These are phyloP conservation scores for Astrocystis sublimbata DNA, from an alignment of 495 filamentous ascomycete species.

Conservation along the genomic window DNA sequence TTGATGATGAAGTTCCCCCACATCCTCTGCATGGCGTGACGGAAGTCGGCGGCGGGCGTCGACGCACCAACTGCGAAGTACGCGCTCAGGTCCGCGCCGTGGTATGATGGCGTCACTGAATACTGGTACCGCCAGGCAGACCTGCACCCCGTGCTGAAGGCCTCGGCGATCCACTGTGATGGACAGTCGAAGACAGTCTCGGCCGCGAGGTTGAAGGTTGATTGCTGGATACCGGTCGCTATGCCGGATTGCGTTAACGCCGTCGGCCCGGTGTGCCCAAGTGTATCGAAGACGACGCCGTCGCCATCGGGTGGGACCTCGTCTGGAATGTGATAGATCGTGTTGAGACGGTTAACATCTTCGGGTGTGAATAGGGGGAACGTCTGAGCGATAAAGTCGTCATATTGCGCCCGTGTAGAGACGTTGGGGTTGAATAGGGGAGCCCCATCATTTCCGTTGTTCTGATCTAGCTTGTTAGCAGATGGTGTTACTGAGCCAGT, in stretches of 20 bases:
- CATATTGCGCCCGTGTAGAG: conserved; percentile 19
- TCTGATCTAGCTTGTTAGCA: conserved; percentile 11
- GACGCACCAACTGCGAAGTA: conserved; percentile 48
- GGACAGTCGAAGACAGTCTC: conserved; percentile 65
- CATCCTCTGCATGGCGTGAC: conserved; percentile 38
- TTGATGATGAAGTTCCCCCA: conserved; percentile 59
- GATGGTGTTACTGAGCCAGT: too few species aligned
- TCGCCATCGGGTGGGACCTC: not conserved
- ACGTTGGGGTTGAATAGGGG: conserved; percentile 26
- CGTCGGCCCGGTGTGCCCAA: conserved; percentile 23
- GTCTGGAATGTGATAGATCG: not conserved
- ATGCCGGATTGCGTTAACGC: conserved; percentile 27
- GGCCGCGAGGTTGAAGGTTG: conserved; percentile 56
- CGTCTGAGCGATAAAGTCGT: conserved; percentile 20
- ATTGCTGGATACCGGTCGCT: conserved; percentile 26
- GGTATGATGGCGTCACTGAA: conserved; percentile 58
- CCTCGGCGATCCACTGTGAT: conserved; percentile 63
- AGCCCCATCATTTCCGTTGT: conserved; percentile 34
- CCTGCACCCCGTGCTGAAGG: conserved; percentile 43
- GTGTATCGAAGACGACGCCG: conserved; percentile 16
- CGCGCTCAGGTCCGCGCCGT: conserved; percentile 54
- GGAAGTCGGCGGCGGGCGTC: conserved; percentile 32
- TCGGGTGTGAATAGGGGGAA: conserved; percentile 22
- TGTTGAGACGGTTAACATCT: not conserved
- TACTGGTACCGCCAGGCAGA: conserved; percentile 62